Evolutionary conservation across 106 monocot species (phyloP), one percentile per base, ranked within the genome.

Genomic region (Hemerocallis citrina): DNA sequence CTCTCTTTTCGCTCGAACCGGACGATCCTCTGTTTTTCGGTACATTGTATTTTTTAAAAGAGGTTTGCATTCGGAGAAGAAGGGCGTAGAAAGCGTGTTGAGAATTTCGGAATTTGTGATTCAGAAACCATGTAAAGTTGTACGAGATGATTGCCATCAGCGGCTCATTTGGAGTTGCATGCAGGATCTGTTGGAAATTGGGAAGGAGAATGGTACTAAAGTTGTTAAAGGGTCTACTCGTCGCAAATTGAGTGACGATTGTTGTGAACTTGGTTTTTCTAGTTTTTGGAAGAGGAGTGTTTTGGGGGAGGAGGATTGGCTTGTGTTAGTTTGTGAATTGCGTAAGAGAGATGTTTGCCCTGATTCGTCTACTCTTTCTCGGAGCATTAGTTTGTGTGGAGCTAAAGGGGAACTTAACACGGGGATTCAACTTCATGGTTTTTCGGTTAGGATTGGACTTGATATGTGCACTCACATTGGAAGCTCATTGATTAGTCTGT

Each of bases 401-500:
- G 31, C 52, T 20, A 65, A 27, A 34, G 44, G 59, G 19, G 19
- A 11, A 40, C 35, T 81, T 69, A 46, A 10, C 25, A 16, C 20
- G 11, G 81, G 63, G 12, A 5, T 44, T 14, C 81, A 81, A 21
- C 42, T 77, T 77, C 81, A 81, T 77, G 61, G 69, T 36, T 52
- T 76, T 31, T 37, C 34, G 0, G 28, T 81, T 31, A 81, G 77
- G 69, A 19, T 55, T 30, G 68, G 73, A 5, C 51, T 48, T 66
- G 50, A 47, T 59, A 39, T 38, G 21, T 68, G 30, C 11, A 34
- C 61, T 61, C 37, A 27, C 25, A 24, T 64, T 42, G 81, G 76
- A 3, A 73, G 50, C 52, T 76, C 76, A n/a, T 62, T 81, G 61
- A 77, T 81, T 61, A 64, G 68, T 41, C 62, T 76, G 12, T 81